Evolutionary conservation across 2,329 filamentous ascomycete genomes (phyloP), one percentile per base, ranked within the genome.

Genomic region (Chrysosporium queenslandicum): DNA sequence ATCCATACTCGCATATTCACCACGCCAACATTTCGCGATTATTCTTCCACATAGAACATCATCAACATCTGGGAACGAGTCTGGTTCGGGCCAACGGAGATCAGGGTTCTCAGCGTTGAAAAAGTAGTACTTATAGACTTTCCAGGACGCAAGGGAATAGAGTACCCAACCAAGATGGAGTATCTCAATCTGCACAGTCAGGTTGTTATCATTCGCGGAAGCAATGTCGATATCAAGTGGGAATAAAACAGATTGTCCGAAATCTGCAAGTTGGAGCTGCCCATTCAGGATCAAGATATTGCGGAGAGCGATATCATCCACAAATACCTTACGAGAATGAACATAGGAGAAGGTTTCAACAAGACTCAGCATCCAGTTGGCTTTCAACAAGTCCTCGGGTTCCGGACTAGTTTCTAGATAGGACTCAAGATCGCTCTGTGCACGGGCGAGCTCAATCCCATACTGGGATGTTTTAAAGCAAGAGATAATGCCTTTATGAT

Each of bases 261-360:
- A 55, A 36, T 55, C 54, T 34, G 49, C 36, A 46, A 55, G 53
- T 39, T 49, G 30, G 25, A 53, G 49, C 36, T 49, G 34, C 20
- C 29, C 45, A 40, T 52, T 27, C 14, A 20, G 27, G 7, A 55
- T 47, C 30, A 59, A 50, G 51, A 59, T 51, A 45, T 59, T 58
- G 40, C 57, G 53, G 14, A 58, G 55, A 34, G 55, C 55, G 21
- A 57, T 56, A 39, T 58, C 55, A 54, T 56, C 56, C 45, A 58
- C 53, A 46, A 56, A 52, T 18, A 56, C 52, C 52, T 40, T 54
- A 25, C 48, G 27, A 25, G 54, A 56, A 50, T 56, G 54, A 40
- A 54, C 39, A 30, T 56, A 34, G 30, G 54, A 51, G n/a, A 54
- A 47, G 23, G 57, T 55, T 21, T 56, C 50, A 48, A 54, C 45